Evolutionary conservation across 2,329 filamentous ascomycete species (phyloP), one percentile per base, ranked within the genome.

Genomic region (Colletotrichum theobromicola): DNA sequence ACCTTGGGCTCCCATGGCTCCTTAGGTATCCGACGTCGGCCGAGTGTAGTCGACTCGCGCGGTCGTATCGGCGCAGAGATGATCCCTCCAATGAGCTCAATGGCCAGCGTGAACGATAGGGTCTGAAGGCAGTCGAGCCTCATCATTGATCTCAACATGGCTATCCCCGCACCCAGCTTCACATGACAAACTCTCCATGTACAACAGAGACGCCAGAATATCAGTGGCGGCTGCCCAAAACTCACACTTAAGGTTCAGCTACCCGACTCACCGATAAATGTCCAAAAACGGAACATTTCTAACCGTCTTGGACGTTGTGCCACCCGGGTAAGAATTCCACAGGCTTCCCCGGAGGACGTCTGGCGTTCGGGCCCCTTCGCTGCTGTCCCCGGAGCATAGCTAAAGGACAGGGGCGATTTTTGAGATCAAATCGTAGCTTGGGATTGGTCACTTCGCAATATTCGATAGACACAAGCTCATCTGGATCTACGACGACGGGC

Each of bases 181-280:
- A 71, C 72, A 74, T 71, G 72, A 71, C 61, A 74, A 66, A 71
- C 53, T 71, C 32, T 55, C 42, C 50, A 64, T 71, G 72, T 42
- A 34, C 37, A 21, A n/a, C 18, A 32, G 8, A 32, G 16, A 32
- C 21, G 57, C 50, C 34, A 66, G 15, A 58, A 15, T 16, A 7
- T 28, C 13, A 26, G 55, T 50, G 66, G 66, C 35, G 63, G 68
- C 61, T 35, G 58, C 58, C 58, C 37, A 55, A 42, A 70, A 63
- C 28, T 30, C 42, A 34, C 30, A 60, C n/a, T 66, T 67, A 62
- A 37, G 42, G 63, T 72, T 72, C 34, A 24, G 37, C 67, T 61
- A 60, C 55, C 35, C 55, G 55, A 60, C 55, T 68, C 66, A 50
- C 35, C 66, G 26, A 32, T n/a, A 30, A 50, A 21, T 50, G n/a